Evolutionary conservation across 228 moss, liverwort and hornwort species (phyloP), one percentile per base, ranked within the genome.

Genomic region (Sphagnum fallax): DNA sequence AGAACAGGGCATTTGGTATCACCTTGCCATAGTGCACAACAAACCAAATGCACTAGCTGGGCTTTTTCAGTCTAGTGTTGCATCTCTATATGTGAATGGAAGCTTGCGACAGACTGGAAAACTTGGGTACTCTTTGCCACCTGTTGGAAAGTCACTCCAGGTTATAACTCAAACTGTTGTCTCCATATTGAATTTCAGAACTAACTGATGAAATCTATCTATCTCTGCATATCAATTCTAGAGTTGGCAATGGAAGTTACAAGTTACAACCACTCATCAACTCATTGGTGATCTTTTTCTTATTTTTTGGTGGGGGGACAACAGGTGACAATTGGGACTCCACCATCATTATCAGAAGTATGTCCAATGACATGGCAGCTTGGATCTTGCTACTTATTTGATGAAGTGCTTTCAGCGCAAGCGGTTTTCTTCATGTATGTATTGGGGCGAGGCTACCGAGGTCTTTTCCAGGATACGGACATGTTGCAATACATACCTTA

Each of bases 41-140:
- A 95, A 95, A 73, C 95, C 95, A 12, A 92, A 92, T 76, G 95
- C 90, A 16, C 78, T 92, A 72, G 89, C 90, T 66, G 95, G 95
- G 64, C 89, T 95, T 71, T 92, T 95, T 64, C 92, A 95, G 73
- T 89, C 92, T 60, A 95, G 95, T 77, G 89, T 92, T 51, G 95
- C 92, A 49, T 90, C 87, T 76, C 83, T 95, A 16, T 95, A 95
- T 72, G 74, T 95, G 53, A 95, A 95, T 75, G 92, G 92, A 62
- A 90, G 78, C 72, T 79, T 95, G 65, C 80, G 89, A 55, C 88
- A 90, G 74, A 95, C 92, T 69, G 95, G 95, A 62, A 95, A 95
- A 72, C 78, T 95, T 75, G 88, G 90, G 50, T 95, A 95, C 70
- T 90, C 92, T 48, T 85, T 88, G 9, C 88, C 95, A 50, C 88